Base-by-base conservation (phyloP, 164 flowering plant genomes). In the Cinnamomum micranthum region DNA sequence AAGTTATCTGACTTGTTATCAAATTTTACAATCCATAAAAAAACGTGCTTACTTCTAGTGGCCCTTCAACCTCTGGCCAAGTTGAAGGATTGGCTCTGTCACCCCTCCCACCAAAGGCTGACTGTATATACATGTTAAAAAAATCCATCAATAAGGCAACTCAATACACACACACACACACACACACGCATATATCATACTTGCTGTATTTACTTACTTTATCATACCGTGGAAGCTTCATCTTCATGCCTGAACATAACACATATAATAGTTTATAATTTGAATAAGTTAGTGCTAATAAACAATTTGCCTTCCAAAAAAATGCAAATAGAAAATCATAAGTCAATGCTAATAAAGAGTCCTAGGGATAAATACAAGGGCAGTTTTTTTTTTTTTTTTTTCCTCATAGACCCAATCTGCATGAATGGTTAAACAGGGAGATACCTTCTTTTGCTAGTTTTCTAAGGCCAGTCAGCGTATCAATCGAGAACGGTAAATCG, bases 41-140 rank as follows among this genome's bases (percentile, higher is more conserved):
- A 75, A 23, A 52, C 6, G 4, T 17, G 65, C 89, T 75, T 84
- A 94, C 98, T 68, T 79, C 83, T 33, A 95, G 76, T 68, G 99
- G 99, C 14, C 99, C 99, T 87, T 93, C 92, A 82, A 90, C 85
- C 78, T 91, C 97, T 67, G 99, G 97, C 99, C 99, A 95, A 65
- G 83, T 86, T 76, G 97, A 87, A 74, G 93, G 89, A 82, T 92
- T 93, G 60, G 89, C 93, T 80, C 98, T 80, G 82, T 93, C 98
- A 52, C 99, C 99, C 76, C 82, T 90, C 64, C 99, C 99, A 76
- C 69, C 89, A 71, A 81, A 88, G 58, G 97, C 97, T 72, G 98
- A 93, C 99, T 95, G 77, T 71, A 85, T 0, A 55, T 13, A 31
- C 35, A 59, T 12, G 20, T 24, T 65, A n/a, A 69, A 71, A 50